These are phyloP conservation scores for Eucommia ulmoides DNA, from an alignment of 257 asterid genomes.

Conservation along the genomic window DNA sequence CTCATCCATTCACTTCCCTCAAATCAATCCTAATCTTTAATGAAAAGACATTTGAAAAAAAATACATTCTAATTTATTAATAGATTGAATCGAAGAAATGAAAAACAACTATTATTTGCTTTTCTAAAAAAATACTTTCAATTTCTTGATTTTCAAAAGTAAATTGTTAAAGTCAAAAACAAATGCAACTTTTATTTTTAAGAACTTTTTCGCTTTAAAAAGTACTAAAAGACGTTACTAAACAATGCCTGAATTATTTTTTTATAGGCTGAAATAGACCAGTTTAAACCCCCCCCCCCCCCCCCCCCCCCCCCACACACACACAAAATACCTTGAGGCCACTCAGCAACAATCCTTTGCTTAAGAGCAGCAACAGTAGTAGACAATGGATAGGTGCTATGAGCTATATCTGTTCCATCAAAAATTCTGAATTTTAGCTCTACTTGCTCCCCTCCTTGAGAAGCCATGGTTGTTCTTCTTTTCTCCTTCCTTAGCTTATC, in stretches of 20 bases:
- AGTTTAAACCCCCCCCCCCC: slow-evolving; percentile 10
- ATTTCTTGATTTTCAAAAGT: neutral
- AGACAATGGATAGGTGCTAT: slow-evolving; percentile 35
- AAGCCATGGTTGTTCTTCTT: slow-evolving; percentile 19
- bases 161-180: neutral
- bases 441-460: slow-evolving; percentile 31
- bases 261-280: neutral
- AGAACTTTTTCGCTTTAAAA: neutral
- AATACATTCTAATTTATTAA: too few relatives aligned
- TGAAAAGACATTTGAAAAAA: neutral
- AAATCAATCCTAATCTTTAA: neutral
- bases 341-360: slow-evolving; percentile 40
- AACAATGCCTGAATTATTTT: neutral
- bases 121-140: too few relatives aligned
- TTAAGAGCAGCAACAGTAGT: slow-evolving; percentile 32
- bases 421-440: slow-evolving; percentile 58
- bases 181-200: neutral
- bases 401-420: slow-evolving; percentile 63
- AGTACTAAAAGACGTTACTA: neutral
- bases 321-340: slow-evolving; percentile 63
- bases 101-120: too few relatives aligned
- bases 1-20: neutral
- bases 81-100: too few relatives aligned
- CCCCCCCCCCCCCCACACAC: too few relatives aligned
- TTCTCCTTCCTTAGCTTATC: slow-evolving; percentile 13